Evolutionary conservation across 2,329 filamentous ascomycete genomes (phyloP), one percentile per base, ranked within the genome.

Genomic region (Sporothrix phasma): DNA sequence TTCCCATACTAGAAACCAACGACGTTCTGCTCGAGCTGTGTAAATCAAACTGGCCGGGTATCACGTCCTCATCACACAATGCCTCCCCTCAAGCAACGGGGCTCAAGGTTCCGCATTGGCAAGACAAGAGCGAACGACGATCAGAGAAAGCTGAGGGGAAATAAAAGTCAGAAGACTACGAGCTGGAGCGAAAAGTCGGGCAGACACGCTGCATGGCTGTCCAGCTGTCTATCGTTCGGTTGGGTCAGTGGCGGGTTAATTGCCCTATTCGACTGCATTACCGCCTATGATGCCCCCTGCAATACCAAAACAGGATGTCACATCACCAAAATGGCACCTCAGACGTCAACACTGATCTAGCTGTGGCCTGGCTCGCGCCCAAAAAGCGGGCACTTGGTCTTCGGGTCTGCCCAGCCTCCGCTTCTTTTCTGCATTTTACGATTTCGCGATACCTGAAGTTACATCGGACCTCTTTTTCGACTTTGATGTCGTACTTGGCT

Each of bases 251-350:
- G 34, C 54, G 56, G 58, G 26, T 17, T 13, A 47, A 13, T 61
- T 61, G 58, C 58, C 56, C n/a, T 34, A 47, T 61, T 29, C 34
- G 58, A 45, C 39, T 11, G 17, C 56, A 29, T 61, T 49, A 61
- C 58, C 58, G 58, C 29, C 29, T 22, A 43, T 39, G 58, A 47
- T 61, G 49, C 49, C 47, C 26, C 58, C 11, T 19, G 26, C 26
- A 47, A 37, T 43, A 19, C 26, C 43, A 61, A 24, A 47, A 6
- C 24, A 45, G 39, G 37, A 45, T 45, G 56, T 8, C 24, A 45
- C 22, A 31, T 31, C 24, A 31, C 31, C 37, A 43, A 8, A 46
- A 46, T 22, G 56, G 41, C 56, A 59, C 39, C 39, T 31, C 39
- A 59, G 39, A 59, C 24, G 56, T 34, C 56, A 31, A 43, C 34